These are phyloP conservation scores for Tricholoma terreum DNA, from an alignment of 768 basidiomycete species.

Conservation along the genomic window DNA sequence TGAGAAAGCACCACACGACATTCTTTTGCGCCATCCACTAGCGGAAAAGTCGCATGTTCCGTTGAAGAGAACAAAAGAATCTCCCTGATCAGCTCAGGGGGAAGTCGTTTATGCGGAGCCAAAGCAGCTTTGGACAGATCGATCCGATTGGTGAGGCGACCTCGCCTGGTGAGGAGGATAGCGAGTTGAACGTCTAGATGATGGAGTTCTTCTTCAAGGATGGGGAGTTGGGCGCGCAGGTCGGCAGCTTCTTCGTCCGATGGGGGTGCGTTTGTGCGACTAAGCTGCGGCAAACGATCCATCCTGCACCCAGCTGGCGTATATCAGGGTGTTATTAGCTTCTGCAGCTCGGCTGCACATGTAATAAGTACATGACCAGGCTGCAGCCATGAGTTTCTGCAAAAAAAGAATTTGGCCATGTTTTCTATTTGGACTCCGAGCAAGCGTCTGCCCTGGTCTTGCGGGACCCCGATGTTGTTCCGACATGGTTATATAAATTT, in stretches of 20 bases:
- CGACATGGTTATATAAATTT: too few species aligned
- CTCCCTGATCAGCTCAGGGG: constrained; percentile 2
- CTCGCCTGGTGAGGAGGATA: neutral
- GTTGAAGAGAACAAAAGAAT: neutral
- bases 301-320: neutral
- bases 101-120: constrained; percentile 1
- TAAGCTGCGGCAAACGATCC: neutral
- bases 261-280: neutral
- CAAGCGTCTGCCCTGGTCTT: too few species aligned
- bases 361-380: neutral
- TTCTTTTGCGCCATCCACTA: neutral
- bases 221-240: neutral
- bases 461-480: too few species aligned
- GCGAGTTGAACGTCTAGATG: neutral
- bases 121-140: neutral
- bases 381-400: neutral
- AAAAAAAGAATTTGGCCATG: neutral
- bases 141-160: neutral
- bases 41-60: neutral
- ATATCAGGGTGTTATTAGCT: too few species aligned
- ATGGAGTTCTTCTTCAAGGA: neutral
- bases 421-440: neutral
- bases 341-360: neutral
- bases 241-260: neutral
- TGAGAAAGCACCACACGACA: neutral